Evolutionary conservation across 2,329 filamentous ascomycete genomes (phyloP).

Genomic region (Aspergillus floridensis): DNA sequence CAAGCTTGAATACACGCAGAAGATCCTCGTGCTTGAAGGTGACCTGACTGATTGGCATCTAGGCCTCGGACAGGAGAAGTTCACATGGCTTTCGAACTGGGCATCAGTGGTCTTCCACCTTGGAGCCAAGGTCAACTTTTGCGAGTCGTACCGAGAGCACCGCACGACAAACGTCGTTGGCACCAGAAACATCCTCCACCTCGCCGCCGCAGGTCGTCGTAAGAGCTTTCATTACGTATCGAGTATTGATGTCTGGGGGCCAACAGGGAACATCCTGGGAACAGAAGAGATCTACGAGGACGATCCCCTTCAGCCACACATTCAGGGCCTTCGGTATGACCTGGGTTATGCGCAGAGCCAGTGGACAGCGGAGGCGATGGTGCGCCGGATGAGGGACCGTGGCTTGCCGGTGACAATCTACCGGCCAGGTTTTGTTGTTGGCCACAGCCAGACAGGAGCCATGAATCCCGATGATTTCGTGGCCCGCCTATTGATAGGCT

Average conservation of each 20-base stretch:
- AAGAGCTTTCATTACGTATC: constrained; percentile 12
- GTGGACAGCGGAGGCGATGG: constrained; percentile 52
- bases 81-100: constrained; percentile 10
- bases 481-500: constrained; percentile 74
- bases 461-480: constrained; percentile 77
- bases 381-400: constrained; percentile 67
- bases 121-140: constrained; percentile 12
- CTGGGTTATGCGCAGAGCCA: constrained; percentile 42
- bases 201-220: constrained; percentile 5
- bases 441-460: constrained; percentile 60
- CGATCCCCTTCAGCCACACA: constrained; percentile 9
- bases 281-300: constrained; percentile 8
- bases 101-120: constrained; percentile 9
- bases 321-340: constrained; percentile 44
- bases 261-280: constrained; percentile 11
- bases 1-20: not conserved
- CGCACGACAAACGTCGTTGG: constrained; percentile 7
- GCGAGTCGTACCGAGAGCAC: constrained; percentile 10
- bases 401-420: constrained; percentile 70
- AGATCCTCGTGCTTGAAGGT: not conserved
- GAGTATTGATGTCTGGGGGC: constrained; percentile 9
- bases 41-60: constrained; percentile 2
- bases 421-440: constrained; percentile 75
- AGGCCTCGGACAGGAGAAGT: constrained; percentile 1
- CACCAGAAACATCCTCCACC: not conserved